Conservation (phyloP, 2,329 filamentous ascomycete species). For the Colletotrichum sansevieriae region DNA sequence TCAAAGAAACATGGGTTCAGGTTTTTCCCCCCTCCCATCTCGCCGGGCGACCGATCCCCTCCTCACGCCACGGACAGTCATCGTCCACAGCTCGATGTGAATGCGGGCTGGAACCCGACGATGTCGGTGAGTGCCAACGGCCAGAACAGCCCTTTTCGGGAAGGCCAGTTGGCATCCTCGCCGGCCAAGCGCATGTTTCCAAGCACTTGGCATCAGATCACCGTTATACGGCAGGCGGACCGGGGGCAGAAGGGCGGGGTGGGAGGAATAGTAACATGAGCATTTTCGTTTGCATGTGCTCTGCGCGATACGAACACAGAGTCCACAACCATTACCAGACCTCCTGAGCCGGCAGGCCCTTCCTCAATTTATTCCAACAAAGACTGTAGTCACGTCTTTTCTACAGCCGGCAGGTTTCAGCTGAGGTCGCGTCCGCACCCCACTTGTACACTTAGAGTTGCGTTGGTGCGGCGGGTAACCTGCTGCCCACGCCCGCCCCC, state of each 20-base stretch:
- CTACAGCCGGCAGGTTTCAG: neutral
- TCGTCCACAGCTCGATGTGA: neutral
- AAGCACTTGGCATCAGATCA: constrained; percentile 35
- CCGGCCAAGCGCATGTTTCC: constrained; percentile 25
- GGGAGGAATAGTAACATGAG: neutral
- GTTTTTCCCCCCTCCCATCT: constrained; percentile 1
- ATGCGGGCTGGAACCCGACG: neutral
- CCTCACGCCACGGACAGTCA: constrained; percentile 38
- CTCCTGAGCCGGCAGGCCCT: neutral
- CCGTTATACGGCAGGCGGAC: constrained; percentile 12
- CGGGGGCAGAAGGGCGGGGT: neutral
- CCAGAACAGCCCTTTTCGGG: constrained; percentile 29
- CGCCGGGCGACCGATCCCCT: neutral
- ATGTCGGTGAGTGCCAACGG: constrained; percentile 33
- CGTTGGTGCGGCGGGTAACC: constrained; percentile 34
- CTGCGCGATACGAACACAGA: constrained; percentile 2
- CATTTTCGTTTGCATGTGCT: no score
- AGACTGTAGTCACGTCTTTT: constrained; percentile 14
- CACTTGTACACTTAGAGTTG: constrained; percentile 32
- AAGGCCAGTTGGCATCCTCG: constrained; percentile 19
- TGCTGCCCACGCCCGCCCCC: constrained; percentile 4
- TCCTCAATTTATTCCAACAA: neutral
- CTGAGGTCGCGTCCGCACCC: constrained; percentile 14
- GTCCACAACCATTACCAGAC: neutral
- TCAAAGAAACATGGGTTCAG: neutral